Conservation (phyloP, 1,284 basidiomycete species). For the Ustilago sp. region DNA sequence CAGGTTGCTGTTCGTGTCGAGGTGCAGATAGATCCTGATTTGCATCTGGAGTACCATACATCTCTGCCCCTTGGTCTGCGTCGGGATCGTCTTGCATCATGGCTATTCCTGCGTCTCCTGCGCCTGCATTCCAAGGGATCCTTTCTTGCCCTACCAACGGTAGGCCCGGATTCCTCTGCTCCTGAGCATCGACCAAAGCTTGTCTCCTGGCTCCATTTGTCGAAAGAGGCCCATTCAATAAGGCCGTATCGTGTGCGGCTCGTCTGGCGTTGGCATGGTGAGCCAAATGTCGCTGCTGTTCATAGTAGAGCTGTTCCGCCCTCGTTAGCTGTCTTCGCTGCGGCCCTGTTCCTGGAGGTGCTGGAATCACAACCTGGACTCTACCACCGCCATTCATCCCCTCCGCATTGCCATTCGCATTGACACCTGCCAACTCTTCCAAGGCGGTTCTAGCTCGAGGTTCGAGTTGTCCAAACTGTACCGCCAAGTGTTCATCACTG, state of each 20-base stretch:
- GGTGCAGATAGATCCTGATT: neutral
- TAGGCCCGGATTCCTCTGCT: constrained; percentile 31
- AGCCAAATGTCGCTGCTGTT: constrained; percentile 36
- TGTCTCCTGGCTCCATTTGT: constrained; percentile 7
- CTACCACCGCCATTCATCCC: neutral
- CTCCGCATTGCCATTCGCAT: too few species aligned
- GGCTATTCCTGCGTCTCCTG: neutral
- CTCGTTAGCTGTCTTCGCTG: constrained; percentile 12
- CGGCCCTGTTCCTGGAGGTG: neutral
- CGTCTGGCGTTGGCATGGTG: constrained; percentile 36
- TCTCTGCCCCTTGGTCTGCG: constrained; percentile 6
- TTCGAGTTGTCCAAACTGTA: constrained; percentile 51
- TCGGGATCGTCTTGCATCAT: constrained; percentile 26
- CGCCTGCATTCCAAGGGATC: neutral
- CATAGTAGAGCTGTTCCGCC: constrained; percentile 42
- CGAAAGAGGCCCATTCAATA: constrained; percentile 10
- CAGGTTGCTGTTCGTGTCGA: neutral
- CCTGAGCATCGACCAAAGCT: constrained; percentile 23
- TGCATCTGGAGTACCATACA: constrained; percentile 35
- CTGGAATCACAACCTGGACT: neutral
- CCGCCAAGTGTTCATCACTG: constrained; percentile 45
- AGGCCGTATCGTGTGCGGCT: constrained; percentile 23
- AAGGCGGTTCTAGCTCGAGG: constrained; percentile 41
- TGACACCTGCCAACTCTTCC: constrained; percentile 5
- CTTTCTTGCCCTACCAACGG: constrained; percentile 18